Evolutionary conservation across 2,329 filamentous ascomycete species (phyloP), one percentile per base, ranked within the genome.

Genomic region (Dactylonectria macrodidyma): DNA sequence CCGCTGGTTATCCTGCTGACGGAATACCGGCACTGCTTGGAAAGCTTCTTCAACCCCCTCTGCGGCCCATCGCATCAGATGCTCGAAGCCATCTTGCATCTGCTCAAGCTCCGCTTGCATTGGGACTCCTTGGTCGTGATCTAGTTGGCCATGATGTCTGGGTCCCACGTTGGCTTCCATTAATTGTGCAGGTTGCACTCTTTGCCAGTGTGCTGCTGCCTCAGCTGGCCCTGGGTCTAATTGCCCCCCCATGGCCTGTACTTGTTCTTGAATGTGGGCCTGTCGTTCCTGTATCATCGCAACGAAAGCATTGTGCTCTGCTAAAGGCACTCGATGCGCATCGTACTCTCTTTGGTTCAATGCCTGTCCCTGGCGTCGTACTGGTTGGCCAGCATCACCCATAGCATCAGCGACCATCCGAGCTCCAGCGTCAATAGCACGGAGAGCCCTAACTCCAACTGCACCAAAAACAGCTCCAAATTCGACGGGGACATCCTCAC

Each of bases 31-130:
- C n/a, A 36, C 14, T 34, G 30, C 8, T 26, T 12, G 26, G 26
- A 33, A 16, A n/a, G 9, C 16, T 22, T 59, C n/a, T 38, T 10
- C 44, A 0, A 4, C 16, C 4, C 19, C 11, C 9, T 60, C 47
- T 19, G 36, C 47, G 33, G 12, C 26, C 26, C 26, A 6, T 33
- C 14, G 26, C 58, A 60, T 60, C 58, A 60, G 22, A 14, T 41
- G 58, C 24, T 41, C 58, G 22, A 60, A 60, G 16, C 52, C 41
- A 11, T 60, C 50, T 24, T 44, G 58, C 19, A 60, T 24, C 14
- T 60, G 58, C 8, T 26, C 22, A 34, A 60, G 22, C 14, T 60
- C 58, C 7, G 36, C 47, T n/a, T 60, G 58, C 14, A 60, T 44
- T 19, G 52, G 34, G n/a, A 47, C 58, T 24, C 26, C 7, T 7